A percentile compares a stretch with the other conserved stretches of the same genome.
phyloP scores from a whole-genome alignment of 768 basidiomycete genomes.

The Pholiota conissans region DNA sequence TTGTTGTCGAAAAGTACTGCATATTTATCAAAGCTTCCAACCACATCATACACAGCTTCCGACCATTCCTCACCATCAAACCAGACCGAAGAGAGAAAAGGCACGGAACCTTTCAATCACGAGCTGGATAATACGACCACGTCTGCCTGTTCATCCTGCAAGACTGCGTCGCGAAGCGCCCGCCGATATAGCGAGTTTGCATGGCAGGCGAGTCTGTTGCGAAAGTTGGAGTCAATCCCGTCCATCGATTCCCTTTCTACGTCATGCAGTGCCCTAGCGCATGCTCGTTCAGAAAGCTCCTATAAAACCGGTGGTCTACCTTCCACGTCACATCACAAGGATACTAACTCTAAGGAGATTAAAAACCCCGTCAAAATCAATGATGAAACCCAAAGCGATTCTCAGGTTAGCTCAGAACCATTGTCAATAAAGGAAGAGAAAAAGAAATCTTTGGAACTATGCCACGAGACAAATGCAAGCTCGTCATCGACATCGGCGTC shows the following conservation, averaged over 20 bases:
- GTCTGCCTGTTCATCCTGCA: not conserved
- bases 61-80: constrained; percentile 3
- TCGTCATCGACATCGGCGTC: not conserved
- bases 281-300: not conserved
- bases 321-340: not conserved
- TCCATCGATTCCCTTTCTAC: not conserved
- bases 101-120: too few species aligned
- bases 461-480: not conserved
- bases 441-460: not conserved
- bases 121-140: not conserved
- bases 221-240: not conserved
- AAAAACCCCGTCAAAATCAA: too few species aligned
- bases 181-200: not conserved
- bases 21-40: constrained; percentile 1
- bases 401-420: too few species aligned
- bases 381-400: too few species aligned
- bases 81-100: constrained; percentile 4
- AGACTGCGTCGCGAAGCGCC: not conserved
- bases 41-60: not conserved
- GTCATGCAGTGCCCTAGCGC: not conserved
- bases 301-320: not conserved
- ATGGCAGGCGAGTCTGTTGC: not conserved
- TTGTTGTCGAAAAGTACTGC: constrained; percentile 1
- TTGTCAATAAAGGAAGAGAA: not conserved
- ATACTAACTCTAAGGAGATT: too few species aligned